phyloP scores from a whole-genome alignment of 2,329 filamentous ascomycete genomes.

The Aaosphaeria arxii region DNA sequence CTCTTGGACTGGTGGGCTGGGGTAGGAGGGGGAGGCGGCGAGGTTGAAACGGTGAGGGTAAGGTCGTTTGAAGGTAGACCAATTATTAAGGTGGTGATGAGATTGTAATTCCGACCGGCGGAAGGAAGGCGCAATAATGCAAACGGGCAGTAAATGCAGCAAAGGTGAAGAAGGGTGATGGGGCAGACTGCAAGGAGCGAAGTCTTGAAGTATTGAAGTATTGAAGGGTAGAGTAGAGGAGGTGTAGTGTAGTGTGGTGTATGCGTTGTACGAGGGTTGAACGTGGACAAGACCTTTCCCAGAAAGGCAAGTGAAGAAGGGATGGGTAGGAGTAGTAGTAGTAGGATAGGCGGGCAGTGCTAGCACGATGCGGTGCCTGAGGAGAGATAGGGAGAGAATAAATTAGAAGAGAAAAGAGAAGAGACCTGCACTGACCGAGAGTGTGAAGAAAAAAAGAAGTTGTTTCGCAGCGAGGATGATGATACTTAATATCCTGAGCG shows the following conservation, averaged over 20 bases:
- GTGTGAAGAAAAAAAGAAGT: not conserved
- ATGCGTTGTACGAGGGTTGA: too few species aligned
- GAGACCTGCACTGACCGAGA: slow-evolving; percentile 12
- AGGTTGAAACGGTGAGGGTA: slow-evolving; percentile 20
- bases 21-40: slow-evolving; percentile 11
- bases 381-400: slow-evolving; percentile 20
- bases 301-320: not conserved
- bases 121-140: slow-evolving; percentile 12
- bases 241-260: not conserved
- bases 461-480: not conserved
- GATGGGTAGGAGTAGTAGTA: slow-evolving; percentile 8
- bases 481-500: slow-evolving; percentile 1
- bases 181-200: slow-evolving; percentile 16
- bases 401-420: slow-evolving; percentile 13
- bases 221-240: slow-evolving; percentile 4
- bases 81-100: not conserved
- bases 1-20: slow-evolving; percentile 22
- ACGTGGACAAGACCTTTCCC: not conserved
- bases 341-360: slow-evolving; percentile 15
- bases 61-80: slow-evolving; percentile 21
- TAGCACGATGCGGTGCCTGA: slow-evolving; percentile 19
- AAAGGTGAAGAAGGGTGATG: slow-evolving; percentile 9
- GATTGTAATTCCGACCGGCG: slow-evolving; percentile 27
- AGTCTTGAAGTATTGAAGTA: not conserved
- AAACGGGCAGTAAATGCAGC: slow-evolving; percentile 1